phyloP scores from a whole-genome alignment of 1,284 basidiomycete species.

The Trichosporon sp. region DNA sequence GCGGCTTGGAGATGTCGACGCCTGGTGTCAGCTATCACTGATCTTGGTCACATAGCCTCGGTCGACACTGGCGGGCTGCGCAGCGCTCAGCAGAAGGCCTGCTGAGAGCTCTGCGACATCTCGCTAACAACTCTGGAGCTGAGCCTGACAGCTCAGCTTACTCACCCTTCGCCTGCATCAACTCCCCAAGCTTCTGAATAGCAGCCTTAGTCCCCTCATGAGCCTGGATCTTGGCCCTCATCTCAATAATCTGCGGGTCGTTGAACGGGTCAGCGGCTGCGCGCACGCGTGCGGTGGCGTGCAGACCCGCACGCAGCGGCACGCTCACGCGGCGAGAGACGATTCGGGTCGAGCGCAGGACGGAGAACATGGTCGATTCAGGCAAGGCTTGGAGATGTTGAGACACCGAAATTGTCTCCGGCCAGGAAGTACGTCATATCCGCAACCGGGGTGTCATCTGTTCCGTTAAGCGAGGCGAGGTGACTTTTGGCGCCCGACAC shows the following conservation, averaged over 20 bases:
- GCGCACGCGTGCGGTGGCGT: constrained; percentile 14
- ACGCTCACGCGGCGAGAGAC: background rate
- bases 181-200: constrained; percentile 28
- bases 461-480: too few relatives aligned
- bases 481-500: too few relatives aligned
- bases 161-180: constrained; percentile 40
- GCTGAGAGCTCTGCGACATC: too few relatives aligned
- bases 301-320: constrained; percentile 10
- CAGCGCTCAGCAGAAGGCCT: too few relatives aligned
- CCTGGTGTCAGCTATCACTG: constrained; percentile 25
- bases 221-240: constrained; percentile 33
- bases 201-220: constrained; percentile 35
- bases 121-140: too few relatives aligned
- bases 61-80: too few relatives aligned
- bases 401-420: background rate
- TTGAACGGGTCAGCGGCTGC: constrained; percentile 25
- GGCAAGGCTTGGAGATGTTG: too few relatives aligned
- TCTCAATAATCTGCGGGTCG: constrained; percentile 32
- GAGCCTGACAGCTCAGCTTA: background rate
- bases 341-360: background rate
- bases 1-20: constrained; percentile 31
- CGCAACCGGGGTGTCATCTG: too few relatives aligned
- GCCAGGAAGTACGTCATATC: too few relatives aligned
- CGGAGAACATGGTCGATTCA: constrained; percentile 6
- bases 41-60: too few relatives aligned